Base-by-base conservation (phyloP, 371 early-diverging fungal species). In the Batkoa obscura region DNA sequence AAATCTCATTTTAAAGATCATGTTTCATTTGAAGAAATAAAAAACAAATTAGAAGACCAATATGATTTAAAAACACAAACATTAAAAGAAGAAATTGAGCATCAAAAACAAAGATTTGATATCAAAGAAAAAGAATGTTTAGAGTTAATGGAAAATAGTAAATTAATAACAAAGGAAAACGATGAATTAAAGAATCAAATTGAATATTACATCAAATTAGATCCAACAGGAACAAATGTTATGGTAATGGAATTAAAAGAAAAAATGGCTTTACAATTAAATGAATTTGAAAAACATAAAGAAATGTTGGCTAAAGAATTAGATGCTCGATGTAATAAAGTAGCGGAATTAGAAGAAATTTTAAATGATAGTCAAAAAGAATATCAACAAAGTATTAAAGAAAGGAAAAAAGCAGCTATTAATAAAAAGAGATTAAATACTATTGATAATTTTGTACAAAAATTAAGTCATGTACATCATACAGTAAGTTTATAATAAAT, bases 371-470 rank as follows among this genome's bases (percentile, higher is more conserved):
- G 86, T 1, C 80, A 88, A 5, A 87, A 89, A 60, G 85, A 90
- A 66, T 86, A 91, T 70, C 78, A 88, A 58, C 80, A 72, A 59
- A 82, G 81, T 60, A 81, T 74, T 65, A 85, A 83, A 42, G 8
- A 10, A 17, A 17, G 6, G 2, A 54, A 66, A 84, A 79, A 65
- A 78, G 81, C 59, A 80, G 80, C 6, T 86, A 90, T 60, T 87
- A 84, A 66, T 79, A 88, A 72, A 90, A 92, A 74, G 87, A 93
- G 70, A 94, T 41, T 90, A 94, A 60, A 93, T 93, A 66, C 77
- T 96, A 43, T 89, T 52, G 30, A 23, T 23, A 23, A 23, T 23
- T 23, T 23, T 23, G 23, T 23, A 23, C 23, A 23, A 23, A 23
- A 23, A 23, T 23, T 23, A 23, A 23, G 23, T 23, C 23, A 23